Evolutionary conservation across 192 early-diverging fungal species (phyloP).

Genomic region (Geosiphon pyriformis): DNA sequence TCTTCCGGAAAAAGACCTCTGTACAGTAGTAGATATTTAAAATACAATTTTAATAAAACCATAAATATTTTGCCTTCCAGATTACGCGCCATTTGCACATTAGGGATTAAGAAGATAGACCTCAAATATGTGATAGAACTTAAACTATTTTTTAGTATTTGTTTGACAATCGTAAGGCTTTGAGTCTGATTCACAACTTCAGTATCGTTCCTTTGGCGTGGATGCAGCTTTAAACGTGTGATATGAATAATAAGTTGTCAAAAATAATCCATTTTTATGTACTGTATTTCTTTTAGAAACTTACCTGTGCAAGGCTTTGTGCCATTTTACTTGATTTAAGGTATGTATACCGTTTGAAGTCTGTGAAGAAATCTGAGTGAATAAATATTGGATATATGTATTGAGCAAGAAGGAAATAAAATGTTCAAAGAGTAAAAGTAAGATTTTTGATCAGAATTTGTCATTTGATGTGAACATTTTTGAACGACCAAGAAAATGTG

Average conservation of each 20-base stretch:
- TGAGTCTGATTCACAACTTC: background rate
- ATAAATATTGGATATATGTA: too few species aligned
- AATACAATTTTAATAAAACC: background rate
- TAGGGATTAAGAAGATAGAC: too few species aligned
- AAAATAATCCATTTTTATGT: background rate
- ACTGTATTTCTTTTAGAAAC: background rate
- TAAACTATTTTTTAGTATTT: slow-evolving; percentile 4
- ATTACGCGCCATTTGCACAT: too few species aligned
- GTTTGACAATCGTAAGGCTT: background rate
- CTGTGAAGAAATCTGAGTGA: too few species aligned
- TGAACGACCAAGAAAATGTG: too few species aligned
- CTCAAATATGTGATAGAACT: slow-evolving; percentile 11
- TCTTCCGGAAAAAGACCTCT: slow-evolving; percentile 7
- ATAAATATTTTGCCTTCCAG: too few species aligned
- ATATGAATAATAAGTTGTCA: background rate
- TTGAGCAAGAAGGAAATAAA: too few species aligned
- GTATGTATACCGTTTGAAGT: too few species aligned
- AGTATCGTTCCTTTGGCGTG: background rate
- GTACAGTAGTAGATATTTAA: background rate
- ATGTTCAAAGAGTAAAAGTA: too few species aligned
- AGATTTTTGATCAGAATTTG: too few species aligned
- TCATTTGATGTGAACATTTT: too few species aligned
- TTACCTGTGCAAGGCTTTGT: background rate
- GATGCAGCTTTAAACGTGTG: background rate
- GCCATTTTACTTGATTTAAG: too few species aligned